phyloP scores from a whole-genome alignment of 306 rosid species.

The Lathyrus sativus region DNA sequence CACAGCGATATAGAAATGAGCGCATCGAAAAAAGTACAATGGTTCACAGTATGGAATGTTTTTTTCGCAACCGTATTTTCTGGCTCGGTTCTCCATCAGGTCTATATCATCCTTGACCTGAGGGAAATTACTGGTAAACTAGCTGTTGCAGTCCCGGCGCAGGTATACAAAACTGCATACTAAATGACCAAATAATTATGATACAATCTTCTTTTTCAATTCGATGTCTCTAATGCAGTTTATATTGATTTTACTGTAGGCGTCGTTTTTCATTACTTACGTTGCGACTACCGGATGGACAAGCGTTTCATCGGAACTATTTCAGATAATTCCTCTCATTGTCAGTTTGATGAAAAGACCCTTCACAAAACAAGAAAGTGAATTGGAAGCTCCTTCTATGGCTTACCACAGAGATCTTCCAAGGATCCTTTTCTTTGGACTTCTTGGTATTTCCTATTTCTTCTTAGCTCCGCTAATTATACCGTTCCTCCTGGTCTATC shows the following conservation, averaged over 20 bases:
- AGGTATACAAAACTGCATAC: conserved; percentile 55
- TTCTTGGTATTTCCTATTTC: conserved; percentile 92
- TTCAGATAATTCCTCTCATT: conserved; percentile 70
- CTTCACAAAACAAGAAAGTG: conserved; percentile 47
- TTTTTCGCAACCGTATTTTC: conserved; percentile 90
- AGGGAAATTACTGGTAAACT: conserved; percentile 65
- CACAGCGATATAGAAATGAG: conserved; percentile 79
- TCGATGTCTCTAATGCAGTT: conserved; percentile 36
- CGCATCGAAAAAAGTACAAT: conserved; percentile 80
- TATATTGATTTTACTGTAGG: conserved; percentile 55
- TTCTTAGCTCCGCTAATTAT: conserved; percentile 88
- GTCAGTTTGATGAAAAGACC: conserved; percentile 62
- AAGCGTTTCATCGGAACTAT: conserved; percentile 73
- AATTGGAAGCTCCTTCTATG: conserved; percentile 66
- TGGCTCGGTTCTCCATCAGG: conserved; percentile 63
- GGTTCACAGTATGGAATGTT: conserved; percentile 92
- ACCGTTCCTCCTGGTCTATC: conserved; percentile 82
- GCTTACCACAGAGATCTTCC: conserved; percentile 75
- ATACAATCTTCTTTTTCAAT: conserved; percentile 26
- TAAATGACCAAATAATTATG: conserved; percentile 12
- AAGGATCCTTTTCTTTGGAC: conserved; percentile 80
- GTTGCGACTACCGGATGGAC: conserved; percentile 98
- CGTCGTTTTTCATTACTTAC: conserved; percentile 91
- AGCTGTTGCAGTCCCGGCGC: conserved; percentile 83
- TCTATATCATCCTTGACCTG: conserved; percentile 68